Conservation (phyloP, 495 filamentous ascomycete genomes). For the Talaromyces wortmannii region DNA sequence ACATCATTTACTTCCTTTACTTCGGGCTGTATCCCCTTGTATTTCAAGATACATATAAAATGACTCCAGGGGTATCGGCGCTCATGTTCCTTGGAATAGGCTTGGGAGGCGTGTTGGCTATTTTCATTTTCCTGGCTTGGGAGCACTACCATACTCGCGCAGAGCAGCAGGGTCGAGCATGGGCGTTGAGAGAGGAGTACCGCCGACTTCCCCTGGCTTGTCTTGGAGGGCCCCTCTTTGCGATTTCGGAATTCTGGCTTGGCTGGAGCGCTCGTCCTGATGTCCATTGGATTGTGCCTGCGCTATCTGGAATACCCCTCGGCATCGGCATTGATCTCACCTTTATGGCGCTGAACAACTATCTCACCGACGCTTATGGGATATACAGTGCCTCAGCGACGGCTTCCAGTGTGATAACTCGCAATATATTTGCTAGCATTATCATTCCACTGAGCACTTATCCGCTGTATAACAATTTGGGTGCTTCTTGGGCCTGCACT, state of each 20-base stretch:
- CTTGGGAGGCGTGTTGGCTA: neutral
- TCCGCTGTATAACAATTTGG: slow-evolving; percentile 30
- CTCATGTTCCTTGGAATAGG: neutral
- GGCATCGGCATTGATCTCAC: slow-evolving; percentile 62
- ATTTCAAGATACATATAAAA: neutral
- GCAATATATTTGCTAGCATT: slow-evolving; percentile 52
- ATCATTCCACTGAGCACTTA: slow-evolving; percentile 38
- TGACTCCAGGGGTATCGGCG: neutral
- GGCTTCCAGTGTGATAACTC: slow-evolving; percentile 53
- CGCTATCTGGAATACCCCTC: slow-evolving; percentile 58
- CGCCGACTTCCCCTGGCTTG: slow-evolving; percentile 62
- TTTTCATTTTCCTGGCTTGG: neutral
- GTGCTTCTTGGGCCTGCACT: slow-evolving; percentile 34
- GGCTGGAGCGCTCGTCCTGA: slow-evolving; percentile 53
- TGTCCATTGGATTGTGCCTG: slow-evolving; percentile 57
- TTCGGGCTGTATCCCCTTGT: neutral
- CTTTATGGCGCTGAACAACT: slow-evolving; percentile 68
- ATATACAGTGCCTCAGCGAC: slow-evolving; percentile 63
- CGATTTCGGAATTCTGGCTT: slow-evolving; percentile 62
- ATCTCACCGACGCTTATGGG: slow-evolving; percentile 70
- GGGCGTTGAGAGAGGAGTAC: slow-evolving; percentile 31
- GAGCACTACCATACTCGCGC: neutral
- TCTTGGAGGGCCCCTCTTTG: slow-evolving; percentile 57
- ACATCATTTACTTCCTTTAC: neutral
- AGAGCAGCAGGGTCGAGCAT: neutral